Evolutionary conservation across 768 basidiomycete genomes (phyloP).

Genomic region (Daedaleopsis nitida): DNA sequence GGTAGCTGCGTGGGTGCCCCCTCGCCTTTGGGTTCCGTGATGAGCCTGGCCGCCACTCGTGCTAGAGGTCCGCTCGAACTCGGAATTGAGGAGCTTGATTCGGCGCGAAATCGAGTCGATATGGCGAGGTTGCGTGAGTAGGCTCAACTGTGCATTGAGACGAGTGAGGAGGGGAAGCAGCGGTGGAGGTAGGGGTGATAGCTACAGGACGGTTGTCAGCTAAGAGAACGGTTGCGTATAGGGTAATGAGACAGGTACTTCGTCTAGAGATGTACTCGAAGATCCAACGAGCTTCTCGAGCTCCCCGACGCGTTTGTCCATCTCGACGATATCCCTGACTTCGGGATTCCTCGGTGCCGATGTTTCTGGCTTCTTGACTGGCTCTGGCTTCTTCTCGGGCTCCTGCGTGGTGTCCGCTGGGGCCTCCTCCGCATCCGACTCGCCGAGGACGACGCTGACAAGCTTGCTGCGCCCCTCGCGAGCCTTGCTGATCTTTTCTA

Average conservation of each 20-base stretch:
- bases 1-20: conserved; percentile 6
- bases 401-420: background rate
- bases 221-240: background rate
- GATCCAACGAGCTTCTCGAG: conserved; percentile 86
- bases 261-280: conserved; percentile 75
- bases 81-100: conserved; percentile 88
- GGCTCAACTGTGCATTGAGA: conserved; percentile 80
- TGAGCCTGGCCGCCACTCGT: conserved; percentile 39
- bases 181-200: conserved; percentile 73
- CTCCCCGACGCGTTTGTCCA: conserved; percentile 83
- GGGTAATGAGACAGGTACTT: conserved; percentile 47
- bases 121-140: conserved; percentile 94
- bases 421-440: conserved; percentile 25
- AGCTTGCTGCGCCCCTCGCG: conserved; percentile 68
- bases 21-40: conserved; percentile 41
- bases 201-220: conserved; percentile 38
- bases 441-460: conserved; percentile 56
- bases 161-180: conserved; percentile 81
- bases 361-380: conserved; percentile 24
- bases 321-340: conserved; percentile 59
- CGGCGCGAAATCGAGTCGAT: conserved; percentile 94
- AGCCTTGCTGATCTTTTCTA: conserved; percentile 67
- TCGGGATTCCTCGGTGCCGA: conserved; percentile 29
- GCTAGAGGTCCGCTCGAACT: conserved; percentile 79
- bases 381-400: background rate